Percentiles rank a stretch among this genome's conserved stretches.
Evolutionary conservation across 805 yeast species (phyloP).

Genomic region (Clavispora fructus): DNA sequence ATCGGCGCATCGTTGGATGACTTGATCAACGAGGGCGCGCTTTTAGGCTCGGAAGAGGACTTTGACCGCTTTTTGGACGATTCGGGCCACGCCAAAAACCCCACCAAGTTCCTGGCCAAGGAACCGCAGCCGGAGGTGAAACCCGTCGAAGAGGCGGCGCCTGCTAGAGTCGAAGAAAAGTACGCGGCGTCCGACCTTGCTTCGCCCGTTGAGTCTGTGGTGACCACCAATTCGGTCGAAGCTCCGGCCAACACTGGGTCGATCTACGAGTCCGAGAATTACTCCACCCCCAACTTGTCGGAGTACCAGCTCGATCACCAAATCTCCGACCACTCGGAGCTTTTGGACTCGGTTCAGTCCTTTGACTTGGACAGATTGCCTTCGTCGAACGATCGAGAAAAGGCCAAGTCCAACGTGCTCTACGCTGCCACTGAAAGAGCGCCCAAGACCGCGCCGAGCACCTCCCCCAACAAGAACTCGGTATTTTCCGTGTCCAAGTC

Average conservation of each 20-base stretch:
- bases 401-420: conserved; percentile 10
- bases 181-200: conserved; percentile 4
- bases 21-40: conserved; percentile 42
- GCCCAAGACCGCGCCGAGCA: conserved; percentile 3
- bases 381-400: conserved; percentile 12
- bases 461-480: conserved; percentile 8
- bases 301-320: conserved; percentile 40
- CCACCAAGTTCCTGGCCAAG: conserved; percentile 27
- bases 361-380: conserved; percentile 27
- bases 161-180: background rate
- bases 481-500: conserved; percentile 5
- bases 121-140: conserved; percentile 1
- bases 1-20: conserved; percentile 55
- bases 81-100: conserved; percentile 49
- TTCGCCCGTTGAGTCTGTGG: background rate
- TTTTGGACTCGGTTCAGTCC: conserved; percentile 31
- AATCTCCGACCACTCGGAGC: conserved; percentile 31
- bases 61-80: conserved; percentile 49
- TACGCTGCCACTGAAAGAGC: conserved; percentile 4
- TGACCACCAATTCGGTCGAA: background rate
- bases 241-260: background rate
- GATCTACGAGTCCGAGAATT: conserved; percentile 18
- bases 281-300: conserved; percentile 40
- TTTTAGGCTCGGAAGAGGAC: conserved; percentile 46
- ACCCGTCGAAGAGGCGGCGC: background rate